phyloP scores from a whole-genome alignment of 2,329 filamentous ascomycete genomes.

The Fonsecaea pugnacius region DNA sequence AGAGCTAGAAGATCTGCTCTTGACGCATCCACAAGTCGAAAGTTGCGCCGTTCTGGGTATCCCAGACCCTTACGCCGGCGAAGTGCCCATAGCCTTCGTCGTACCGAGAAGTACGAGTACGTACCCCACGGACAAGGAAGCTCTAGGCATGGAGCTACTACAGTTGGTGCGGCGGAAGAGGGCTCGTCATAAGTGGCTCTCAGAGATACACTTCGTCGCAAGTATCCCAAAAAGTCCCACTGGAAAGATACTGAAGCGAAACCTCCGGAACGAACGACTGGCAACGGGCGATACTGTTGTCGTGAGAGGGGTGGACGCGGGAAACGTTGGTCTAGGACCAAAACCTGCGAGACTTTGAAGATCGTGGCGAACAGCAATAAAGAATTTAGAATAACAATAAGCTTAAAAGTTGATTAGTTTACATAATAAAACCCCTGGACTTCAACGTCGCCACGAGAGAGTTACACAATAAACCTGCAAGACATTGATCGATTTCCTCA shows the following conservation, averaged over 20 bases:
- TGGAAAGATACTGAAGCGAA: constrained; percentile 54
- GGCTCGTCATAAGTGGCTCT: constrained; percentile 44
- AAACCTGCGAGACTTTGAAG: no score
- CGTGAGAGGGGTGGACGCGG: no score
- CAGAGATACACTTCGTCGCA: constrained; percentile 54
- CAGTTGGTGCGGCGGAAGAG: constrained; percentile 46
- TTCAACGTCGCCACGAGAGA: no score
- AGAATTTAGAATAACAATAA: no score
- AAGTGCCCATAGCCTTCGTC: constrained; percentile 49
- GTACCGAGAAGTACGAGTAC: constrained; percentile 40
- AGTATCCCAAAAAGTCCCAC: constrained; percentile 56
- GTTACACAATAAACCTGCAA: no score
- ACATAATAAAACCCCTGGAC: no score
- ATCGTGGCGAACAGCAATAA: no score
- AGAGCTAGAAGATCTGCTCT: constrained; percentile 53
- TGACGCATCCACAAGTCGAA: constrained; percentile 50
- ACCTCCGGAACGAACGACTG: constrained; percentile 28
- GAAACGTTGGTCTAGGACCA: no score
- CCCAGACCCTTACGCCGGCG: constrained; percentile 43
- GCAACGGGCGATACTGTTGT: no score
- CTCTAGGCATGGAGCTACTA: constrained; percentile 24
- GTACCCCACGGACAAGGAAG: constrained; percentile 12
- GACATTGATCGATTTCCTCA: no score
- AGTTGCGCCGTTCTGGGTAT: constrained; percentile 55
- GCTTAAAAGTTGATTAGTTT: no score